Conservation (phyloP, 768 basidiomycete species). For the Leccinum incarnatum region DNA sequence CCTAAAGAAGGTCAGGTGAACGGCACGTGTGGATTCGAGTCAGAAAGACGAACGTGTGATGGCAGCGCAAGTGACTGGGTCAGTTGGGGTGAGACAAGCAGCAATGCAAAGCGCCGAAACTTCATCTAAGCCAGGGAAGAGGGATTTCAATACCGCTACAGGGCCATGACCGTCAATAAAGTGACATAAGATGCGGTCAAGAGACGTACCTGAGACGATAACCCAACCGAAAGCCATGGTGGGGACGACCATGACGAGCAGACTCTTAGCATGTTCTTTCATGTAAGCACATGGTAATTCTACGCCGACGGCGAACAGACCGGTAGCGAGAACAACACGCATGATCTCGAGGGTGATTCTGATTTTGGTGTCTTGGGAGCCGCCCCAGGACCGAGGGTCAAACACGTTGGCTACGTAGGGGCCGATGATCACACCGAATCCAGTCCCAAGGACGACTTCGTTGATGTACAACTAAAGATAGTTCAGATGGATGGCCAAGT, state of each 20-base stretch:
- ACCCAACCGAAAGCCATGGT: constrained; percentile 89
- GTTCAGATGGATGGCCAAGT: neutral
- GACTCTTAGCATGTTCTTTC: constrained; percentile 69
- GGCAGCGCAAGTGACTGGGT: constrained; percentile 88
- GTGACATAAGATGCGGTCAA: neutral
- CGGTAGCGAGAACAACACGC: constrained; percentile 84
- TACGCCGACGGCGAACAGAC: constrained; percentile 93
- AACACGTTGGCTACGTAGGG: constrained; percentile 72
- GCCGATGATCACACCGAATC: constrained; percentile 58
- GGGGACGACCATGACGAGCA: constrained; percentile 69
- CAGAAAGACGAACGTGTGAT: constrained; percentile 55
- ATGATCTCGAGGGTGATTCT: constrained; percentile 85
- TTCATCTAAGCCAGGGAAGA: constrained; percentile 72
- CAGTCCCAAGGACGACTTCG: constrained; percentile 90
- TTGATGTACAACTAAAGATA: constrained; percentile 73
- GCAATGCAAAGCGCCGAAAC: constrained; percentile 82
- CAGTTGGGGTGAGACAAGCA: constrained; percentile 90
- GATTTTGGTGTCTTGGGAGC: constrained; percentile 29
- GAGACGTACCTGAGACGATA: constrained; percentile 58
- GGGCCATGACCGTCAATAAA: neutral
- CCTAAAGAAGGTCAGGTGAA: constrained; percentile 37
- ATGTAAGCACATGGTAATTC: constrained; percentile 89
- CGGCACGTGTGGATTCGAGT: neutral
- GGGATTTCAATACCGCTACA: constrained; percentile 58
- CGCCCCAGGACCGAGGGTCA: constrained; percentile 79